These are phyloP conservation scores for Aurinia saxatilis DNA, from an alignment of 345 rosid genomes.

Conservation along the genomic window DNA sequence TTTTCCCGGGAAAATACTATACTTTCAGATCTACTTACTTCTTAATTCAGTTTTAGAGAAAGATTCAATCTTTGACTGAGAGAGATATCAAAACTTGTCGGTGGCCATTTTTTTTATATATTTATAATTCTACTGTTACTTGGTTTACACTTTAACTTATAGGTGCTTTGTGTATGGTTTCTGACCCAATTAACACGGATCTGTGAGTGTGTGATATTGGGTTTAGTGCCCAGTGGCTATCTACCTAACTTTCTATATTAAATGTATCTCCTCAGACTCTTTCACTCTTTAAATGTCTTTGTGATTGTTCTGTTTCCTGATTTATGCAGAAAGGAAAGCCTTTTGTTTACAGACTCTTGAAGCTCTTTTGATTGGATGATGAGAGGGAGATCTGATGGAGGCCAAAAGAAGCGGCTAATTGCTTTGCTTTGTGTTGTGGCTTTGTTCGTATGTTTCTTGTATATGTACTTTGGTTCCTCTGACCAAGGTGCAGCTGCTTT, in stretches of 20 bases:
- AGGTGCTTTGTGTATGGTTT: conserved; percentile 7
- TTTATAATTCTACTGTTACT: background rate
- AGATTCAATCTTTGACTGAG: background rate
- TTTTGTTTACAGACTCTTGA: background rate
- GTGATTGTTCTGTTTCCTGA: conserved; percentile 4
- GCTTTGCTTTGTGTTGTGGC: conserved; percentile 45
- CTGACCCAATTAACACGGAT: conserved; percentile 18
- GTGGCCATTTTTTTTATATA: background rate
- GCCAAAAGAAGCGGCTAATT: conserved; percentile 75
- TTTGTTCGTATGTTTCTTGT: conserved; percentile 61
- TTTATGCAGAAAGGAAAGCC: conserved; percentile 16
- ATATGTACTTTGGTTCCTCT: conserved; percentile 63
- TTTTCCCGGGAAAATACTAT: too few relatives aligned
- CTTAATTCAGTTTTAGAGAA: background rate
- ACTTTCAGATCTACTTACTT: conserved; percentile 15
- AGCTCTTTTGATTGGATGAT: conserved; percentile 20
- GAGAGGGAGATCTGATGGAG: conserved; percentile 93
- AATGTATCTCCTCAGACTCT: background rate
- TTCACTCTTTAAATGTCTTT: background rate
- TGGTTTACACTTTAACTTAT: conserved; percentile 20
- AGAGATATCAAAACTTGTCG: background rate
- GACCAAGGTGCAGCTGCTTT: conserved; percentile 57
- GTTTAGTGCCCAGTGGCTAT: conserved; percentile 7
- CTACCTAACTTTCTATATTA: background rate
- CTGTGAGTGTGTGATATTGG: conserved; percentile 1